Base-by-base conservation (phyloP, 345 rosid species). In the Fremontodendron californicum region DNA sequence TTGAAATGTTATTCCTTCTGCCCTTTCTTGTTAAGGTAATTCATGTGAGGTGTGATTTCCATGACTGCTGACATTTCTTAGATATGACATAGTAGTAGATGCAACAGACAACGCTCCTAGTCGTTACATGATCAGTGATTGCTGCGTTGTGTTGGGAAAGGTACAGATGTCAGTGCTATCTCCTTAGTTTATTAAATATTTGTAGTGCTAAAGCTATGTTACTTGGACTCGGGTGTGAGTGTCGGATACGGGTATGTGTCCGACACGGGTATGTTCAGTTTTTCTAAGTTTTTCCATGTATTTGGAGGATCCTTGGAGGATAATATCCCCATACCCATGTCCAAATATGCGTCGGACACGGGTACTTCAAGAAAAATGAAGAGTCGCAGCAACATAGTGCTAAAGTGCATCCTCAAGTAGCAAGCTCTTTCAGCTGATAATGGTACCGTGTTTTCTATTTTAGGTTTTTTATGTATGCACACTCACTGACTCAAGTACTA, bases 91-190 rank as follows among this genome's bases (percentile, higher is more conserved):
- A 58, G 81, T 91, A 33, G 91, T 94, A 23, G 99, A 94, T 84
- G 99, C 97, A 71, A 94, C 97, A 0, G 99, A 96, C 79, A 96
- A 93, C 85, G 93, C 98, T 55, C 98, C 99, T 54, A 93, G 99
- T 71, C 97, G 97, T 64, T 96, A 96, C 88, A 88, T 93, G 97
- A 96, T 93, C 81, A 93, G 91, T 78, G 98, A 96, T 90, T 96
- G 98, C 72, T 96, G 99, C 71, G 97, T 92, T 67, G 86, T 96
- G 79, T 78, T 91, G 81, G 93, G 97, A 58, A 96, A 92, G 98
- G 99, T 95, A 83, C 81, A 16, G 43, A 52, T 29, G 61, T 9
- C 39, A 31, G 49, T 74, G 6, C 46, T 33, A 9, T 52, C 4
- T 31, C 29, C 33, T 29, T 46, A 23, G 19, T 29, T 27, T 23